Evolutionary conservation across 805 yeast genomes (phyloP), one percentile per base, ranked within the genome.

Genomic region (Saturnispora serradocipensis): DNA sequence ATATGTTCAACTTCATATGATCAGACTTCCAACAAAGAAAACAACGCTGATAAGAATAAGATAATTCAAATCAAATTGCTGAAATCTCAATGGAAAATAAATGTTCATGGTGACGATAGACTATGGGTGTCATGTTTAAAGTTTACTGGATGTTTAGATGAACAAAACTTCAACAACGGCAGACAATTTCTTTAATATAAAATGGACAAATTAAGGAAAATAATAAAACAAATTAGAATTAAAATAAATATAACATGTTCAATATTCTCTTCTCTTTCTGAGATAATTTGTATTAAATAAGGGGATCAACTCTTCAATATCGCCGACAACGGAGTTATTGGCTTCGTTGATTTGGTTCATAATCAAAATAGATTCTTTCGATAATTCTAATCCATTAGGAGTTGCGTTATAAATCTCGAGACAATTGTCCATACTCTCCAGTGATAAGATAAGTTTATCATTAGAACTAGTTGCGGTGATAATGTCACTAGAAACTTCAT

Each of bases 211-310:
- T 24, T 18, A 34, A n/a, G 27, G 11, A 28, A 42, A 10, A 5
- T 39, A 25, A 4, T 30, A 30, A 30, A 30, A 30, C 34, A 30
- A 30, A 13, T 2, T 30, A 30, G 34, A 30, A 30, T 30, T 30
- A 30, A 30, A 30, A 25, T 15, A n/a, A 3, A 20, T 22, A 27
- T 27, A 43, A 43, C 6, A 20, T 2, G 9, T 24, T 64, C 64
- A 81, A 63, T 81, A 83, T 58, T 82, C 86, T 62, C 85, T 77
- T 67, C 86, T 74, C 65, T 82, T 82, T 61, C 86, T 76, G 56
- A 82, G 67, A 43, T 76, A 71, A 52, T 72, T 72, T 35, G 76
- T 70, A 38, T 73, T 72, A 61, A 79, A 80, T 54, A 82, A 72
- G 15, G 86, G 84, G 57, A 77, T 69, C 43, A 74, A 60, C 42